A percentile compares a stretch with the other conserved stretches of the same genome.
These are phyloP conservation scores for Erigeron philadelphicus DNA, from an alignment of 140 eudicot species.

Conservation along the genomic window DNA sequence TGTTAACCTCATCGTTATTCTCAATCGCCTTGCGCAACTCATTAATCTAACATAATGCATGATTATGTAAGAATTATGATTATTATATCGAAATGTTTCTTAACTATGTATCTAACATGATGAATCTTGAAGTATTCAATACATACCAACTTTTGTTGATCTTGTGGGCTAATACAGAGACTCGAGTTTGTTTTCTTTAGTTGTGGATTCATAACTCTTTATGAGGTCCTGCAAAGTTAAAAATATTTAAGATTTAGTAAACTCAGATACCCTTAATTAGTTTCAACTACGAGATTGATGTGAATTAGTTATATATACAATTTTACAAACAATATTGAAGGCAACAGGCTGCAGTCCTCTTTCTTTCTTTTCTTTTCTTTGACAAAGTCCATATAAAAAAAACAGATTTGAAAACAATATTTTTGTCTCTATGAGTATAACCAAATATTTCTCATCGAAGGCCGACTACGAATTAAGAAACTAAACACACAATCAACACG, in stretches of 20 bases:
- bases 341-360: too few species aligned
- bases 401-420: conserved; percentile 2
- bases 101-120: not conserved
- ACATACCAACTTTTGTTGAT: conserved; percentile 41
- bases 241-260: not conserved
- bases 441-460: conserved; percentile 8
- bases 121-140: conserved; percentile 3
- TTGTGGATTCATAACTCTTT: conserved; percentile 46
- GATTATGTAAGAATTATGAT: not conserved
- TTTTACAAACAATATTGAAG: too few species aligned
- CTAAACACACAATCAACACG: not conserved
- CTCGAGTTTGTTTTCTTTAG: conserved; percentile 33
- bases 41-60: conserved; percentile 43
- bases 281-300: not conserved
- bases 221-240: conserved; percentile 16
- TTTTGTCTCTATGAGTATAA: conserved; percentile 16
- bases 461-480: not conserved
- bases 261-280: conserved; percentile 1
- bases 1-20: conserved; percentile 29
- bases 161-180: conserved; percentile 38
- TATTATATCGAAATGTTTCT: not conserved
- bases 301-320: not conserved
- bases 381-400: not conserved
- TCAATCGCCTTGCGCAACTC: conserved; percentile 67
- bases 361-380: not conserved